phyloP scores from a whole-genome alignment of 129 eudicot species.

The Deinandra increscens region DNA sequence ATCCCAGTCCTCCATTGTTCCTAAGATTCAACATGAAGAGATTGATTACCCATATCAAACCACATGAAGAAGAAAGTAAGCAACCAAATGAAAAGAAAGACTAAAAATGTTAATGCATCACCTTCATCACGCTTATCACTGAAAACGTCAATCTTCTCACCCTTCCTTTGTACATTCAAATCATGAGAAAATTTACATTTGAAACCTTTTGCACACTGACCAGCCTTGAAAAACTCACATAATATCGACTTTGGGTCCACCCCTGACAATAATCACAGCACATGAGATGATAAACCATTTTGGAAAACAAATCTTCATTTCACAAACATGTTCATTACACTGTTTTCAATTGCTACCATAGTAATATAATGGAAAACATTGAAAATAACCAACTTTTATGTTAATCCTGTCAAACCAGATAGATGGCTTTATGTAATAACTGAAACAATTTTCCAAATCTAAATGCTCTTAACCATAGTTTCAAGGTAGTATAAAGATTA shows the following conservation, averaged over 20 bases:
- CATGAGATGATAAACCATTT: not conserved
- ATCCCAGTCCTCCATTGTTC: slow-evolving; percentile 91
- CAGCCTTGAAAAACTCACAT: slow-evolving; percentile 79
- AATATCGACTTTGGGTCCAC: slow-evolving; percentile 89
- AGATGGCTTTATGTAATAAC: slow-evolving; percentile 1
- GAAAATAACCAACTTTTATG: not conserved
- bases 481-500: not conserved
- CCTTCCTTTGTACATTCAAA: slow-evolving; percentile 81
- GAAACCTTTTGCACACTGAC: slow-evolving; percentile 93
- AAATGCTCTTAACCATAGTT: not conserved
- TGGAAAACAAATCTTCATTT: slow-evolving; percentile 5
- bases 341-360: not conserved
- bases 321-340: not conserved
- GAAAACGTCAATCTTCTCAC: slow-evolving; percentile 91
- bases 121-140: slow-evolving; percentile 77
- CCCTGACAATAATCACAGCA: slow-evolving; percentile 42
- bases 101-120: not conserved
- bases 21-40: slow-evolving; percentile 32
- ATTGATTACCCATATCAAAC: not conserved
- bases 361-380: not conserved
- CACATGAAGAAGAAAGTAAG: not conserved
- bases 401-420: slow-evolving; percentile 6
- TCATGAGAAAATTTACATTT: slow-evolving; percentile 93
- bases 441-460: not conserved
- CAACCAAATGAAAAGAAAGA: slow-evolving; percentile 5